Evolutionary conservation across 78 protist genomes (phyloP), one percentile per base, ranked within the genome.

Genomic region (Trichosphaerium sp.): DNA sequence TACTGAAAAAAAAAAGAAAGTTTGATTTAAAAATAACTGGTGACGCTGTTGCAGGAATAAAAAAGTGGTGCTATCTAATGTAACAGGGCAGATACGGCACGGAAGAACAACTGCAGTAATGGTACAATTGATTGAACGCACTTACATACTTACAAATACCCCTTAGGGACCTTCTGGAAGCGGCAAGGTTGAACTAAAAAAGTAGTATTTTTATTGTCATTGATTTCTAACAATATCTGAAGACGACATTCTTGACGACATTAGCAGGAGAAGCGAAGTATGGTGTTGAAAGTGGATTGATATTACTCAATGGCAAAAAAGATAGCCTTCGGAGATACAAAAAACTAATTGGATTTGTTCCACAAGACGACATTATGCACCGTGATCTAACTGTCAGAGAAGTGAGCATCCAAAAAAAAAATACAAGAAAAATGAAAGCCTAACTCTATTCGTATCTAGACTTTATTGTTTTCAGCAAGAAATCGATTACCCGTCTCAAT

Each of bases 281-380:
- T 8, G 66, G 60, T 21, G 3, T 11, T 7, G 25, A 10, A 15
- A 49, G 26, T 4, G 75, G 75, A 1, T 2, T 2, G 12, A 40
- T 69, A 6, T 4, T 2, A 12, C 37, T 69, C 8, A 69, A 69
- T n/a, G 64, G 75, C 11, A 44, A 6, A 5, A n/a, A 2, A 12
- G 75, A 69, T 60, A 15, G 42, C 21, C 63, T 65, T n/a, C 21
- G 52, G 59, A 43, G 26, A 39, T 69, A 34, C 2, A 5, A 18
- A 11, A n/a, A 55, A 28, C 12, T 69, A 21, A 65, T 69, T 11
- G 75, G 75, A 3, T 69, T 69, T 25, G 75, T 69, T 21, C 75
- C 75, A 15, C 75, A 69, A 21, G 75, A 69, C 32, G 75, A 69
- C 35, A 55, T 55, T 54, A 69, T 69, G 75, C 29, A 42, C 3